Conservation (phyloP, 495 filamentous ascomycete species). For the Cairneyella variabilis region DNA sequence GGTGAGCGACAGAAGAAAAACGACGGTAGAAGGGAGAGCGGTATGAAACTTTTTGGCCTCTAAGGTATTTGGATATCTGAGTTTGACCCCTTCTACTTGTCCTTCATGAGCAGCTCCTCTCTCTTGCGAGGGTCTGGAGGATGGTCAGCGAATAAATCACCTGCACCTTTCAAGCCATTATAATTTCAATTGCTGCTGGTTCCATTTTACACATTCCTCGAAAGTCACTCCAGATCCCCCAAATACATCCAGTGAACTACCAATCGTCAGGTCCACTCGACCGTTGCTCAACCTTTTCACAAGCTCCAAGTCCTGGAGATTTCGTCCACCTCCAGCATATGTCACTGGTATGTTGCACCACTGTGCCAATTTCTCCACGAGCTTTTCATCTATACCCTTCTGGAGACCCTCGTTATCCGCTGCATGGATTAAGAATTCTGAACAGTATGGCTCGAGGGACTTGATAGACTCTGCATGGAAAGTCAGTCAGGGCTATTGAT, state of each 20-base stretch:
- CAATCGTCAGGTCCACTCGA: conserved; percentile 90
- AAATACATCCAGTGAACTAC: conserved; percentile 93
- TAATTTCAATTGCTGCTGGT: conserved; percentile 40
- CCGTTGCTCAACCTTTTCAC: conserved; percentile 75
- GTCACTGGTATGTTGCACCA: conserved; percentile 93
- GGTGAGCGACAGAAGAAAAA: no score
- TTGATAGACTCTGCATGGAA: conserved; percentile 63
- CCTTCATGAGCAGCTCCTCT: no score
- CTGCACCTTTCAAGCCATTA: no score
- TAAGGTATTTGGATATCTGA: no score
- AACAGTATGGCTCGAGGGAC: conserved; percentile 80
- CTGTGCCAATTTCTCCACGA: conserved; percentile 70
- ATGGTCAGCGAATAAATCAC: no score
- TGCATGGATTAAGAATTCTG: conserved; percentile 96
- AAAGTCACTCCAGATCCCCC: conserved; percentile 83
- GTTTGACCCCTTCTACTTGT: no score
- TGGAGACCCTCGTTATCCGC: conserved; percentile 97
- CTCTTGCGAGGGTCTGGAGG: no score
- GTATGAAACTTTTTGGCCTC: no score
- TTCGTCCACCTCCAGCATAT: conserved; percentile 90
- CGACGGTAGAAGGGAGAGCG: no score
- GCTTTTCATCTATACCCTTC: conserved; percentile 78
- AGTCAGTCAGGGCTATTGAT: neutral
- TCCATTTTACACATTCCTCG: conserved; percentile 87
- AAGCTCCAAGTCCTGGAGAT: conserved; percentile 69